These are phyloP conservation scores for Nelumbo lutea DNA, from an alignment of 164 flowering plant genomes.

Conservation along the genomic window DNA sequence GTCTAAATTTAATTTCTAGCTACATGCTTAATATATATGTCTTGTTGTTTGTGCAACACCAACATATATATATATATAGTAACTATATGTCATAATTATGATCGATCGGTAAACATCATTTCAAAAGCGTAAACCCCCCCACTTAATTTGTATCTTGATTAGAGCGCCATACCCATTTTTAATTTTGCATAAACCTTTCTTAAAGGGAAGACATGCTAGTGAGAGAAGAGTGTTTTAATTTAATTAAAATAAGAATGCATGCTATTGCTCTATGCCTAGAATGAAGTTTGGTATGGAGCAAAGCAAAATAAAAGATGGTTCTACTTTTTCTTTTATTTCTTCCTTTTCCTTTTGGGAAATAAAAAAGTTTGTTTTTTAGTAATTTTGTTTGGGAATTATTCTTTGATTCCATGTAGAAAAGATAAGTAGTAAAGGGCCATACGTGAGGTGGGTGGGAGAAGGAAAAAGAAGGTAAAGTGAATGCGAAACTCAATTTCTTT, in stretches of 20 bases:
- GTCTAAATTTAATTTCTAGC: neutral
- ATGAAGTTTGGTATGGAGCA: constrained; percentile 6
- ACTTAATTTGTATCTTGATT: neutral
- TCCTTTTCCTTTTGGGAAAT: constrained; percentile 8
- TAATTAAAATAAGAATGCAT: neutral
- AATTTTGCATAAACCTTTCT: neutral
- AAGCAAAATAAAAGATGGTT: constrained; percentile 3
- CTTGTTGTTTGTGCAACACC: neutral
- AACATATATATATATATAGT: neutral
- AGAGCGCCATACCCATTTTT: neutral
- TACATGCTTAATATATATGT: neutral
- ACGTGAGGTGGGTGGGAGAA: constrained; percentile 24
- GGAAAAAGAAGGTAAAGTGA: no score
- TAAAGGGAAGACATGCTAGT: constrained; percentile 2
- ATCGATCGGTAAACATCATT: neutral
- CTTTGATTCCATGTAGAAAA: constrained; percentile 23
- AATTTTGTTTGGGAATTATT: constrained; percentile 20
- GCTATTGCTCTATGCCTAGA: neutral
- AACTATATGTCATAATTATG: no score
- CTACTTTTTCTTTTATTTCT: constrained; percentile 4
- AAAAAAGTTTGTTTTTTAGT: constrained; percentile 15
- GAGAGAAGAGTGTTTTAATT: no score
- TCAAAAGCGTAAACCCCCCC: neutral
- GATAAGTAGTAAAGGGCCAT: constrained; percentile 30
- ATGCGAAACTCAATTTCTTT: neutral